phyloP scores from a whole-genome alignment of 495 filamentous ascomycete species.

The Aspergillus bertholletiae region DNA sequence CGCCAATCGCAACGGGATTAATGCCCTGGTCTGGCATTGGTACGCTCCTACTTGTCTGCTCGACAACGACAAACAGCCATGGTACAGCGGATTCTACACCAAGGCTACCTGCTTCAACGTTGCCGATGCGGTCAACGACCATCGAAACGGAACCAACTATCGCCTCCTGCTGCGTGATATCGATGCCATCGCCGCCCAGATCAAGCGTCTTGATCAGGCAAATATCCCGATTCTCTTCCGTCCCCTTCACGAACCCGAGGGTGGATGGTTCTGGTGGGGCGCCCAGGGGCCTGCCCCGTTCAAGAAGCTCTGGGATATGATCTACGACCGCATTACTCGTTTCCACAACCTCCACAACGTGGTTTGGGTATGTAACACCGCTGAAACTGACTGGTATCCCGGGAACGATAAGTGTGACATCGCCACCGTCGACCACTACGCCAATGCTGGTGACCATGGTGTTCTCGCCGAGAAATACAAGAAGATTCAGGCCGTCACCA shows the following conservation, averaged over 20 bases:
- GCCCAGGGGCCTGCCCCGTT: background rate
- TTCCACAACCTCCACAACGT: slow-evolving; percentile 5
- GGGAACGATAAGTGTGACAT: slow-evolving; percentile 9
- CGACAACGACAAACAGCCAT: background rate
- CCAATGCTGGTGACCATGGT: slow-evolving; percentile 1
- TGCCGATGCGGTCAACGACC: background rate
- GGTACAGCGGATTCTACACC: slow-evolving; percentile 5
- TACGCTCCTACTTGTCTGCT: background rate
- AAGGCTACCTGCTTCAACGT: slow-evolving; percentile 6
- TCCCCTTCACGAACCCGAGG: slow-evolving; percentile 6
- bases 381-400: slow-evolving; percentile 1
- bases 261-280: slow-evolving; percentile 12
- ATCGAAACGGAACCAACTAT: background rate
- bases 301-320: slow-evolving; percentile 2
- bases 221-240: slow-evolving; percentile 6
- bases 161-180: slow-evolving; percentile 5
- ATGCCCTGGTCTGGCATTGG: slow-evolving; percentile 8
- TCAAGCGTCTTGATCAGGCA: background rate
- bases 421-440: slow-evolving; percentile 3
- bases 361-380: slow-evolving; percentile 6
- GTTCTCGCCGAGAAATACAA: slow-evolving; percentile 1
- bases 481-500: background rate
- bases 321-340: slow-evolving; percentile 2
- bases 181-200: slow-evolving; percentile 6
- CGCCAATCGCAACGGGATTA: slow-evolving; percentile 1